These are phyloP conservation scores for Tetragonia tetragonoides DNA, from an alignment of 148 eudicot genomes.

Conservation along the genomic window DNA sequence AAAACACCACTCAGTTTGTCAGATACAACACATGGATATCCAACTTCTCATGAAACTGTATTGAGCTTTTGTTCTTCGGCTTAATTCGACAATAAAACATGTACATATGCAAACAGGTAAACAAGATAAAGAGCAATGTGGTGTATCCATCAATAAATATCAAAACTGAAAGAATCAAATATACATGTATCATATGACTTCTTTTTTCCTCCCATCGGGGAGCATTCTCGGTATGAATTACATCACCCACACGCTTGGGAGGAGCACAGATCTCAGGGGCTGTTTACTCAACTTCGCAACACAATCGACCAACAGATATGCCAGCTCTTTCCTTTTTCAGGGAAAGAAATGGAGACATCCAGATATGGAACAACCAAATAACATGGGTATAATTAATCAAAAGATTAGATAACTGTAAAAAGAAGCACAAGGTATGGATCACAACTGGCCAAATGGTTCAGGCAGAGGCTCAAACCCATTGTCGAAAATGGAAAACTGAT, in stretches of 20 bases:
- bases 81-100: no score
- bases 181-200: conserved; percentile 18
- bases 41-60: no score
- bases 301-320: conserved; percentile 10
- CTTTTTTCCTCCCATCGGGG: not conserved
- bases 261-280: not conserved
- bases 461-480: conserved; percentile 81
- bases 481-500: conserved; percentile 72
- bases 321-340: conserved; percentile 12
- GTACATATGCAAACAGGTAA: not conserved
- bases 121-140: not conserved
- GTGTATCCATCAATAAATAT: not conserved
- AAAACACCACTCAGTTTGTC: no score
- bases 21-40: no score
- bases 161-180: conserved; percentile 16
- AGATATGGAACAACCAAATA: conserved; percentile 12
- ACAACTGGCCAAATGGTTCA: conserved; percentile 78
- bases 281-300: conserved; percentile 1
- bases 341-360: conserved; percentile 8
- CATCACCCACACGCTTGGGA: conserved; percentile 17
- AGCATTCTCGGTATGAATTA: conserved; percentile 14
- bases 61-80: no score
- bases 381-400: conserved; percentile 16
- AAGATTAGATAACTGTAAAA: not conserved
- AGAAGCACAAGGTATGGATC: conserved; percentile 28